These are phyloP conservation scores for Fraxinus excelsior DNA, from an alignment of 257 asterid genomes.

Conservation along the genomic window DNA sequence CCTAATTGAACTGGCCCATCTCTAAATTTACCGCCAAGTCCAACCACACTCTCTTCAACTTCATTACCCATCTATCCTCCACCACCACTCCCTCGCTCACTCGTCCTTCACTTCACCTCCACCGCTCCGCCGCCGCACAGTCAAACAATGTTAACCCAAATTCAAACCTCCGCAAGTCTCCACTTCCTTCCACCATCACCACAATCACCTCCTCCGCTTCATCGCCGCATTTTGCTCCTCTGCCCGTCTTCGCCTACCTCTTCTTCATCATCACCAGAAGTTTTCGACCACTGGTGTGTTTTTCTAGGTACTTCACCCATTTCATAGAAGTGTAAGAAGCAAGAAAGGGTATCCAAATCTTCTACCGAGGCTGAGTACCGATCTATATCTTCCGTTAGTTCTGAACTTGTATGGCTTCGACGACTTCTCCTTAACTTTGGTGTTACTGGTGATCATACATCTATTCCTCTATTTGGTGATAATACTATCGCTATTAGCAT, in stretches of 20 bases:
- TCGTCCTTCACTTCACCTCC: not conserved
- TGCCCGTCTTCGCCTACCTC: conserved; percentile 27
- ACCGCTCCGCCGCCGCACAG: conserved; percentile 7
- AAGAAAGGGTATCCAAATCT: too few species aligned
- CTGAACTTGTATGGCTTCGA: too few species aligned
- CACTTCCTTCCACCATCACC: conserved; percentile 42
- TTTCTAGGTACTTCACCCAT: too few species aligned
- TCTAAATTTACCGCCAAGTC: conserved; percentile 25
- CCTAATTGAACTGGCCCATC: not conserved
- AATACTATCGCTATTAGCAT: too few species aligned
- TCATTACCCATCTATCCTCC: not conserved
- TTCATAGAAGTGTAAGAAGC: too few species aligned
- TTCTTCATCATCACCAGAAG: conserved; percentile 22
- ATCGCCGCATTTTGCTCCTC: conserved; percentile 29
- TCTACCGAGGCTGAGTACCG: too few species aligned
- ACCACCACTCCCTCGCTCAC: not conserved
- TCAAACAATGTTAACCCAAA: conserved; percentile 53
- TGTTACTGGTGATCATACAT: too few species aligned
- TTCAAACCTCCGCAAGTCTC: conserved; percentile 39
- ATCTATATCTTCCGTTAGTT: too few species aligned
- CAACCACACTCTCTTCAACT: conserved; percentile 21
- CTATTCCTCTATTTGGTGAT: too few species aligned
- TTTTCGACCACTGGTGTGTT: conserved; percentile 22
- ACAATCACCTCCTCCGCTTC: conserved; percentile 17
- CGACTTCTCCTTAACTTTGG: too few species aligned